Conservation (phyloP, 257 asterid species). For the Solanum appendiculatum region DNA sequence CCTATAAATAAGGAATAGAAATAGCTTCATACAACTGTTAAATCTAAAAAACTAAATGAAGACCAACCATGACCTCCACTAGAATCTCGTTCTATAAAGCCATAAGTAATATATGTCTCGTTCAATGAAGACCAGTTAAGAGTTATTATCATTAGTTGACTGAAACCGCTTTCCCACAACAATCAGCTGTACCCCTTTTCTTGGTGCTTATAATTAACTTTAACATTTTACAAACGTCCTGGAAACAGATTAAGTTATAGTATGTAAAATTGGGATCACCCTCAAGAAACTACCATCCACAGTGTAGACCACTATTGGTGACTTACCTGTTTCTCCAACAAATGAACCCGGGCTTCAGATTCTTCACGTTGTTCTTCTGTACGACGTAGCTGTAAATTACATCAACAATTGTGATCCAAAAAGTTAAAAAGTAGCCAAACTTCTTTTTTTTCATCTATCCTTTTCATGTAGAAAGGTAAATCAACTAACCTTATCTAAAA, state of each 20-base stretch:
- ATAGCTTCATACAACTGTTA: background rate
- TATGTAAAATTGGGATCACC: background rate
- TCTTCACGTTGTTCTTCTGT: conserved; percentile 92
- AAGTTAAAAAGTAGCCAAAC: background rate
- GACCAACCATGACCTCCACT: background rate
- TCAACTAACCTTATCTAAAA: conserved; percentile 76
- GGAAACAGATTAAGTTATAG: background rate
- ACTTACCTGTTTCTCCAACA: conserved; percentile 89
- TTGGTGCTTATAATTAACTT: background rate
- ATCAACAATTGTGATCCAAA: conserved; percentile 21
- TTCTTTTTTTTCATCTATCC: background rate
- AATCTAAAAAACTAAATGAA: background rate
- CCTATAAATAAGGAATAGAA: conserved; percentile 32
- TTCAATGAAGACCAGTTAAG: background rate
- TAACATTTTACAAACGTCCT: background rate
- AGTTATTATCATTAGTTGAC: background rate
- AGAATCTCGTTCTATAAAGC: background rate
- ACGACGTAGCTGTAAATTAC: conserved; percentile 61
- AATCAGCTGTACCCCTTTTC: background rate
- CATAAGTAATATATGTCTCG: background rate
- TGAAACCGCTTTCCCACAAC: background rate
- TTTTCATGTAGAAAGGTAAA: background rate
- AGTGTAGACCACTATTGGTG: background rate
- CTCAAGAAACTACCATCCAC: background rate
- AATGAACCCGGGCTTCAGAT: conserved; percentile 88